A percentile compares a stretch with the other conserved stretches of the same genome.
phyloP scores from a whole-genome alignment of 495 filamentous ascomycete species.

The Penicillium bovifimosum region DNA sequence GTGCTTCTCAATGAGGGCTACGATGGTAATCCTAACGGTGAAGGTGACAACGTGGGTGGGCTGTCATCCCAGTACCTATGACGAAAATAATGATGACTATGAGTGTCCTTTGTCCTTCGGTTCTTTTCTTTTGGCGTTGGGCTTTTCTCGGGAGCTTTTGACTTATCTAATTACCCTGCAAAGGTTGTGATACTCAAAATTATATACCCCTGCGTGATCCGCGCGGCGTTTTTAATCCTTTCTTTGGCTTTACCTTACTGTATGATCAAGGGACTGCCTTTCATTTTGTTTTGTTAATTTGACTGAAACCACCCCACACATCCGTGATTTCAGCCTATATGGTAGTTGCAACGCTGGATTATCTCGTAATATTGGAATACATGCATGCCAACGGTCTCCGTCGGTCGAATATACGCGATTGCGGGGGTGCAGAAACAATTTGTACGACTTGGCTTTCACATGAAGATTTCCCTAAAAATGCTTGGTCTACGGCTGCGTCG shows the following conservation, averaged over 20 bases:
- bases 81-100: constrained; percentile 1
- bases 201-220: constrained; percentile 23
- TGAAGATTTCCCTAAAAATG: not conserved
- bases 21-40: constrained; percentile 29
- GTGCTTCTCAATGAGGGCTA: constrained; percentile 44
- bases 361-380: not conserved
- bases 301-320: constrained; percentile 9
- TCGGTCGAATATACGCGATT: constrained; percentile 8
- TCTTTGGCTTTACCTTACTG: not conserved
- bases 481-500: constrained; percentile 6
- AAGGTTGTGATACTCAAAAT: constrained; percentile 2
- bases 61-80: constrained; percentile 20
- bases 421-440: not conserved
- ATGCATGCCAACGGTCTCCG: constrained; percentile 15
- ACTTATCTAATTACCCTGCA: not conserved
- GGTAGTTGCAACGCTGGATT: not conserved
- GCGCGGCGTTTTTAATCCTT: constrained; percentile 11
- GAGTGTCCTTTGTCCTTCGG: not conserved
- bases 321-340: not conserved
- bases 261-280: not conserved
- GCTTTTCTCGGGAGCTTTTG: not conserved
- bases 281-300: constrained; percentile 6
- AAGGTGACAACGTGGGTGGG: constrained; percentile 20
- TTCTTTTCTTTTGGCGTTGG: constrained; percentile 3
- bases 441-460: not conserved